Conservation (phyloP, 2,329 filamentous ascomycete species). For the Colletotrichum somersetense region DNA sequence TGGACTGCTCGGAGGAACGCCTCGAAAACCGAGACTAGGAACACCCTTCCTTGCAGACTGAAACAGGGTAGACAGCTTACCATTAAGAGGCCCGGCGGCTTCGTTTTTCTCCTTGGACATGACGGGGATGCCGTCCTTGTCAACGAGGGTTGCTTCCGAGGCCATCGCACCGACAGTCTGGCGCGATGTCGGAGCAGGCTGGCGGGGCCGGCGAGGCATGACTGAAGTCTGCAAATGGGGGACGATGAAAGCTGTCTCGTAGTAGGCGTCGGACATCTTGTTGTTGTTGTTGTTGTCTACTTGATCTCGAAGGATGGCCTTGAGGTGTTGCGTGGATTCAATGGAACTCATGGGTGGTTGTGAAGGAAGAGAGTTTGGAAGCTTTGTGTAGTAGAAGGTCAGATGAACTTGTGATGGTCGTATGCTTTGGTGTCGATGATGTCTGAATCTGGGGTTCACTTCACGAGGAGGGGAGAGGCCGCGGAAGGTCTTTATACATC, state of each 20-base stretch:
- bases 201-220: constrained; percentile 33
- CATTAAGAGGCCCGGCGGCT: constrained; percentile 4
- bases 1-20: not conserved
- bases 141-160: constrained; percentile 37
- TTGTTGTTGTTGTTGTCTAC: constrained; percentile 3
- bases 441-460: not conserved
- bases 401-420: not conserved
- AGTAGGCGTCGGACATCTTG: constrained; percentile 33
- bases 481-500: constrained; percentile 25
- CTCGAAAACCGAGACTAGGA: not conserved
- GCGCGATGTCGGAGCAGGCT: constrained; percentile 20
- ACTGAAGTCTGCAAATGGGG: constrained; percentile 34
- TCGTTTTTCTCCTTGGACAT: constrained; percentile 36
- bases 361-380: not conserved
- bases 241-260: constrained; percentile 38
- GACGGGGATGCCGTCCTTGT: constrained; percentile 31
- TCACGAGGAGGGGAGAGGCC: constrained; percentile 1
- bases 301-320: constrained; percentile 32
- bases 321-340: constrained; percentile 31
- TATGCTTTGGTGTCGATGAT: constrained; percentile 10
- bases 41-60: not conserved
- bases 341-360: constrained; percentile 32
- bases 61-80: constrained; percentile 2
- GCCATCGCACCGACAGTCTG: constrained; percentile 25
- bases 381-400: not conserved